Evolutionary conservation across 1,139 yeast species (phyloP).

Genomic region (Komagataea norvegica): DNA sequence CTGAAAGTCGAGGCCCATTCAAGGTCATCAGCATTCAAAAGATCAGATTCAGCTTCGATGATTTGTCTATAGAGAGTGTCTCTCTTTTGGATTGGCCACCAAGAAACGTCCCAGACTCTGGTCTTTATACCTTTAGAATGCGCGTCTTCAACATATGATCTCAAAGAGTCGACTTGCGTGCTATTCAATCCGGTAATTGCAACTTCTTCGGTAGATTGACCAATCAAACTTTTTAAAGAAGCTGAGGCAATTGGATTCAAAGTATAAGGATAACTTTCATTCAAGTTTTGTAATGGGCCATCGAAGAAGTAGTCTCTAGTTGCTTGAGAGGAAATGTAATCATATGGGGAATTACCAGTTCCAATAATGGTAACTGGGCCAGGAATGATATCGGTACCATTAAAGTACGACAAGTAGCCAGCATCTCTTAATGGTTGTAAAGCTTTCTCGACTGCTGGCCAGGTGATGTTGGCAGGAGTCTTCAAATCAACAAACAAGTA

Average conservation of each 20-base stretch:
- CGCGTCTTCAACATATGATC: conserved; percentile 30
- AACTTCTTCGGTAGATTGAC: conserved; percentile 10
- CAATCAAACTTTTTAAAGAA: conserved; percentile 17
- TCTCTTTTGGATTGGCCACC: conserved; percentile 42
- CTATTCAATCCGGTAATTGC: conserved; percentile 21
- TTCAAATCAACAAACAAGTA: conserved; percentile 48
- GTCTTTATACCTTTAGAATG: conserved; percentile 37
- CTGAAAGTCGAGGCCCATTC: conserved; percentile 20
- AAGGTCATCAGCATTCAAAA: conserved; percentile 46
- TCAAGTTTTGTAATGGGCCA: conserved; percentile 20
- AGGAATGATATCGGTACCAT: conserved; percentile 28
- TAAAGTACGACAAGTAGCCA: conserved; percentile 36
- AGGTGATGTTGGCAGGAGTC: conserved; percentile 35
- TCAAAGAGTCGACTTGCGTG: conserved; percentile 30
- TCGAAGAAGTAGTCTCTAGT: conserved; percentile 24
- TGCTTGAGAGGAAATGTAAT: conserved; percentile 19
- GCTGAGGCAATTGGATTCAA: conserved; percentile 25
- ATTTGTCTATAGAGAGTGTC: conserved; percentile 38
- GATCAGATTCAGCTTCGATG: conserved; percentile 36
- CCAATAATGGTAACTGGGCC: conserved; percentile 45
- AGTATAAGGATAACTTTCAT: conserved; percentile 16
- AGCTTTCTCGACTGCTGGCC: conserved; percentile 34
- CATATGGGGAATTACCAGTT: conserved; percentile 42
- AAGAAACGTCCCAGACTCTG: conserved; percentile 50
- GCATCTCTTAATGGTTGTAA: conserved; percentile 36